phyloP scores from a whole-genome alignment of 75 land plant species.

The Gnetum montanum region DNA sequence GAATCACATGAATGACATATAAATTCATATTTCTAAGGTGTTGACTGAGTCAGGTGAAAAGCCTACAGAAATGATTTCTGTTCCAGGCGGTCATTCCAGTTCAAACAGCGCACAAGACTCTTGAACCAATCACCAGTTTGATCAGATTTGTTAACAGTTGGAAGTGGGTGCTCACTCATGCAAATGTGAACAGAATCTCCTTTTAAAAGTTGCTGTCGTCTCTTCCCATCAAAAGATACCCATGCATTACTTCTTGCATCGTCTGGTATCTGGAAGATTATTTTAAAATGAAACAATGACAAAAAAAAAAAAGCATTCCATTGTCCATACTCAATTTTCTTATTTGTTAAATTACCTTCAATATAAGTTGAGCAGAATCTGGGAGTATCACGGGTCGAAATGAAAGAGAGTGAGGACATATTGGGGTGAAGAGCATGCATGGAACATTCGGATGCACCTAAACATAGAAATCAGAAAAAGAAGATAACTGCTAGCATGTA shows the following conservation, averaged over 20 bases:
- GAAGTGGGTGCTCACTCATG: constrained; percentile 94
- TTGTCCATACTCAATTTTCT: too few species aligned
- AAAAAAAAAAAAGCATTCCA: too few species aligned
- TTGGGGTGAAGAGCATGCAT: constrained; percentile 98
- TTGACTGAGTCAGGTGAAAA: neutral
- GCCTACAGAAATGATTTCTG: constrained; percentile 27
- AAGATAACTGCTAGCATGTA: too few species aligned
- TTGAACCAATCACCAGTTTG: constrained; percentile 98
- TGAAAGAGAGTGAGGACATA: constrained; percentile 95
- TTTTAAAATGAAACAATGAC: too few species aligned
- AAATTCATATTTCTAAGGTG: neutral
- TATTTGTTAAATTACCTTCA: constrained; percentile 45
- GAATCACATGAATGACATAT: neutral
- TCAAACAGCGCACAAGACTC: constrained; percentile 85
- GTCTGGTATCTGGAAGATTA: constrained; percentile 95
- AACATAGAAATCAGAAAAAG: too few species aligned
- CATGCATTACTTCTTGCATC: constrained; percentile 94
- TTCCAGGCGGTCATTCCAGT: constrained; percentile 92
- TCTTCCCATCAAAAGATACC: constrained; percentile 99
- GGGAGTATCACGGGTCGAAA: constrained; percentile 98
- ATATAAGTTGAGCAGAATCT: constrained; percentile 89
- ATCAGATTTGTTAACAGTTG: constrained; percentile 93
- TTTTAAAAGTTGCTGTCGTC: constrained; percentile 89
- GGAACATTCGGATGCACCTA: constrained; percentile 99
- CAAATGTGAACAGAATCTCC: constrained; percentile 81